A percentile compares a stretch with the other conserved stretches of the same genome.
These are phyloP conservation scores for Phaeodactylum tricornutum DNA, from an alignment of 108 stramenopile species.

Conservation along the genomic window DNA sequence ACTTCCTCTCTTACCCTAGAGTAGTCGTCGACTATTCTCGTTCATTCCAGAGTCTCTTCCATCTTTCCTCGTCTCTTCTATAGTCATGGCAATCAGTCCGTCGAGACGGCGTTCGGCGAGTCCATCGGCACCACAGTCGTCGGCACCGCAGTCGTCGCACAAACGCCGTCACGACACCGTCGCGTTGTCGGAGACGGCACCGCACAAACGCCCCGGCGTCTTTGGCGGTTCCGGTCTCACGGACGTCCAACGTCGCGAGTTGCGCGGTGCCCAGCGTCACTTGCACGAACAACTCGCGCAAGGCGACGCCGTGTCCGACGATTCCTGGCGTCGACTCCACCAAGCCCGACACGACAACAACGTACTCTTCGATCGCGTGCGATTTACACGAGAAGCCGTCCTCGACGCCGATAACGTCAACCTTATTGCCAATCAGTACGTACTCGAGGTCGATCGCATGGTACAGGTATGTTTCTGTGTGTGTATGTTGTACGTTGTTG, in stretches of 20 bases:
- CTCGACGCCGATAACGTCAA: conserved; percentile 78
- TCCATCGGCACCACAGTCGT: too few species aligned
- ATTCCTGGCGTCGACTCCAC: background rate
- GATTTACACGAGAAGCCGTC: conserved; percentile 74
- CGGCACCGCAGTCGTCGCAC: too few species aligned
- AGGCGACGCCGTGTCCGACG: background rate
- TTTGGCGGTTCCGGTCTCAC: conserved; percentile 34
- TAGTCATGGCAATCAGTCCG: too few species aligned
- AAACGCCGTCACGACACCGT: too few species aligned
- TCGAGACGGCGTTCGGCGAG: too few species aligned
- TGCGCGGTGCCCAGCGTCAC: conserved; percentile 28
- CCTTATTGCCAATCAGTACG: conserved; percentile 46
- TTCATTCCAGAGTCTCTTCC: too few species aligned
- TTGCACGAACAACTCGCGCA: too few species aligned
- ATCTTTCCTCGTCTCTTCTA: too few species aligned
- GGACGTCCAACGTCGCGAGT: conserved; percentile 37
- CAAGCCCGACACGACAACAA: conserved; percentile 61
- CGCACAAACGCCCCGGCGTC: too few species aligned
- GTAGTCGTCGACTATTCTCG: background rate
- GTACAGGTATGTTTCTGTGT: conserved; percentile 48
- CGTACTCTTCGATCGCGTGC: conserved; percentile 50
- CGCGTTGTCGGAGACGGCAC: too few species aligned
- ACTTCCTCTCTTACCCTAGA: conserved; percentile 1
- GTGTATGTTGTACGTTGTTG: too few species aligned
- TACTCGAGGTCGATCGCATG: conserved; percentile 58